A percentile compares a stretch with the other conserved stretches of the same genome.
phyloP scores from a whole-genome alignment of 169 alveolate genomes.

The Theileria parva region DNA sequence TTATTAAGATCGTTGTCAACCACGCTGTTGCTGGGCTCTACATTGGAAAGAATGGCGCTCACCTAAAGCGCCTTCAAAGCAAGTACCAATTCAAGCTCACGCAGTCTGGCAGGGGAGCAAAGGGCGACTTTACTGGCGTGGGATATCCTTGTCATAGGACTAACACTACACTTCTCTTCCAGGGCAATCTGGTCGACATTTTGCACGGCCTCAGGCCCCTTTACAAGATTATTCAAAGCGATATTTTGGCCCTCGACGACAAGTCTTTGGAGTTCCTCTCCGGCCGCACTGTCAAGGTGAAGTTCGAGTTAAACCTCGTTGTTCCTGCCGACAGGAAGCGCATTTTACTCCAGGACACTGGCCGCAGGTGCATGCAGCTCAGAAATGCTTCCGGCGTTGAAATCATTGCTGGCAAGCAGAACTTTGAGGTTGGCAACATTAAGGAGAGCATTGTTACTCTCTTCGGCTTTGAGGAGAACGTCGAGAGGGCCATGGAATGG shows the following conservation, averaged over 20 bases:
- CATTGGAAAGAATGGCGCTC: conserved; percentile 60
- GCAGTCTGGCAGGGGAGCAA: conserved; percentile 56
- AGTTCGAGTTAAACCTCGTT: conserved; percentile 55
- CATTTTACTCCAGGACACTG: conserved; percentile 51
- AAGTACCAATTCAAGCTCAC: conserved; percentile 37
- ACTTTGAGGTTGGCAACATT: conserved; percentile 57
- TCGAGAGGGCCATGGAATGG: conserved; percentile 63
- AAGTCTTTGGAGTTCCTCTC: conserved; percentile 26
- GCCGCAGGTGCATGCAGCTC: conserved; percentile 49
- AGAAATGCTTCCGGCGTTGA: conserved; percentile 55
- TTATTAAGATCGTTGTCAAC: conserved; percentile 50
- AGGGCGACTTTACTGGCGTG: conserved; percentile 64
- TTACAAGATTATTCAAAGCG: conserved; percentile 62
- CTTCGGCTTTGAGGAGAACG: conserved; percentile 51
- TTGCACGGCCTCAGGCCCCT: conserved; percentile 55
- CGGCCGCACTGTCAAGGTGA: conserved; percentile 43
- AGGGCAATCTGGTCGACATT: conserved; percentile 56
- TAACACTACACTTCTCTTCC: conserved; percentile 59
- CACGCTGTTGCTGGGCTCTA: conserved; percentile 63
- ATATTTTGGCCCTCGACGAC: conserved; percentile 48
- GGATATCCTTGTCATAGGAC: conserved; percentile 67
- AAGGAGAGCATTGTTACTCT: conserved; percentile 59
- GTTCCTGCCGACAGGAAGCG: conserved; percentile 58
- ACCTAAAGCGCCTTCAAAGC: conserved; percentile 48
- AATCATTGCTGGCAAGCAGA: conserved; percentile 65